Percentiles rank a stretch among this genome's conserved stretches.
These are phyloP conservation scores for Candida tunisiensis DNA, from an alignment of 1,139 yeast species.

Conservation along the genomic window DNA sequence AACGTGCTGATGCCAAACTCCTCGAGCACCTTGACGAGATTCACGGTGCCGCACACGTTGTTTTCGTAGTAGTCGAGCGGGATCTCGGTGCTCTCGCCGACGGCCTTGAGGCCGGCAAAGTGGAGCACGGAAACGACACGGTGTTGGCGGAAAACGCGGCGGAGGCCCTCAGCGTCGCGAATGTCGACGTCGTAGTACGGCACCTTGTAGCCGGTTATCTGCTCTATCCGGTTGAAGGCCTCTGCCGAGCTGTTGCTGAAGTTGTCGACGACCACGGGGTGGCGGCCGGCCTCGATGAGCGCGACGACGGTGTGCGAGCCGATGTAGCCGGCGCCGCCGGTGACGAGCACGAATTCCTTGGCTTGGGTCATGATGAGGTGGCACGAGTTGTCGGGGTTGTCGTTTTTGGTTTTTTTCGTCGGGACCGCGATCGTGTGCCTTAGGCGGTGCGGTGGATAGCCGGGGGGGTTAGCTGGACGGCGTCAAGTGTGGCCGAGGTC, in stretches of 20 bases:
- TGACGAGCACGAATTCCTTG: slow-evolving; percentile 38
- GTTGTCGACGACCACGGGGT: slow-evolving; percentile 60
- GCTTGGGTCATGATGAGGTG: background rate
- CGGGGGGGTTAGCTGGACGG: too few relatives aligned
- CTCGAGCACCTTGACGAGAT: slow-evolving; percentile 37
- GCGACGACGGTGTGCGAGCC: slow-evolving; percentile 67
- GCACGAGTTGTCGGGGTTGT: too few relatives aligned
- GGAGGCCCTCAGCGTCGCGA: slow-evolving; percentile 31
- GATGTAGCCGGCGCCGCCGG: slow-evolving; percentile 83
- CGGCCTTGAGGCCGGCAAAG: slow-evolving; percentile 80
- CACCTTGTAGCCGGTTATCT: slow-evolving; percentile 28
- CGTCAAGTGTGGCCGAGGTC: too few relatives aligned
- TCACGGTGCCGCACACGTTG: slow-evolving; percentile 51
- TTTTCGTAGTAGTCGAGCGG: slow-evolving; percentile 61
- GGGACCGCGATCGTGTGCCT: too few relatives aligned
- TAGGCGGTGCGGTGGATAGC: too few relatives aligned
- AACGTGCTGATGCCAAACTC: slow-evolving; percentile 32
- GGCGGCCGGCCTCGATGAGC: slow-evolving; percentile 43
- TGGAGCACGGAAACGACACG: slow-evolving; percentile 49
- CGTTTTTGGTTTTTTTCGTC: too few relatives aligned
- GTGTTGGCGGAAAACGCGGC: slow-evolving; percentile 31
- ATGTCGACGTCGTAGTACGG: slow-evolving; percentile 49
- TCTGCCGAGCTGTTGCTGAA: slow-evolving; percentile 52
- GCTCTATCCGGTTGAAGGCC: slow-evolving; percentile 49
- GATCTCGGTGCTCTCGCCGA: slow-evolving; percentile 59